Percentiles rank a stretch among this genome's conserved stretches.
Conservation (phyloP, 352 stramenopile genomes). For the Phytophthora citrophthora region DNA sequence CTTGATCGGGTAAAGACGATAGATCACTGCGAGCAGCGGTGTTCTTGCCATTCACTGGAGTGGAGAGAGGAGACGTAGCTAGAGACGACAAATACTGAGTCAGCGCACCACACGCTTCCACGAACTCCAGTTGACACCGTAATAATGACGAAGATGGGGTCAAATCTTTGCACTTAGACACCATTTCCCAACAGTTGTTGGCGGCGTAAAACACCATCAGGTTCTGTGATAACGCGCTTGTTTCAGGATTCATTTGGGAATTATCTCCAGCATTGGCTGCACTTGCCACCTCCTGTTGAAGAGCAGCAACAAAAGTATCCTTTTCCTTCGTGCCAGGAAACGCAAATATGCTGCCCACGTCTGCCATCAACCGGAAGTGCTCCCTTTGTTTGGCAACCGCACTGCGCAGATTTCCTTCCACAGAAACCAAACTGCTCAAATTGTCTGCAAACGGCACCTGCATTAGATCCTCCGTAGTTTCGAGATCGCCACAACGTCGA, state of each 20-base stretch:
- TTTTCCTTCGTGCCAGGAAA: slow-evolving; percentile 44
- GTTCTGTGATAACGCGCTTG: slow-evolving; percentile 36
- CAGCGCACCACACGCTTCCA: slow-evolving; percentile 45
- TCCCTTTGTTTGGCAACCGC: slow-evolving; percentile 47
- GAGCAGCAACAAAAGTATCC: slow-evolving; percentile 36
- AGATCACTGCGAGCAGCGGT: slow-evolving; percentile 12
- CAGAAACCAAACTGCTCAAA: slow-evolving; percentile 17
- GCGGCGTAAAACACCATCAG: slow-evolving; percentile 61
- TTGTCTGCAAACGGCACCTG: slow-evolving; percentile 20
- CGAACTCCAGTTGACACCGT: slow-evolving; percentile 51
- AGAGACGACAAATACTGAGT: slow-evolving; percentile 58
- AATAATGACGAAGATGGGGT: slow-evolving; percentile 26
- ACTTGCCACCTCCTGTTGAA: slow-evolving; percentile 37
- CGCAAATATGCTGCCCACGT: slow-evolving; percentile 56
- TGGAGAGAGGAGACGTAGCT: slow-evolving; percentile 26
- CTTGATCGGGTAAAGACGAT: slow-evolving; percentile 21
- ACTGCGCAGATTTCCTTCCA: slow-evolving; percentile 31
- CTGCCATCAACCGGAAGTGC: slow-evolving; percentile 53
- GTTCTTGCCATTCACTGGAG: neutral
- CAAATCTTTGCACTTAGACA: slow-evolving; percentile 46
- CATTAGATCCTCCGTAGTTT: slow-evolving; percentile 3
- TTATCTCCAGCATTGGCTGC: slow-evolving; percentile 1
- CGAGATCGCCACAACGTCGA: slow-evolving; percentile 14
- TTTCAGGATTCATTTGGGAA: neutral
- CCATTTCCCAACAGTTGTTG: slow-evolving; percentile 62